Evolutionary conservation across 345 rosid genomes (phyloP), one percentile per base, ranked within the genome.

Genomic region (Pugionium dolabratum): DNA sequence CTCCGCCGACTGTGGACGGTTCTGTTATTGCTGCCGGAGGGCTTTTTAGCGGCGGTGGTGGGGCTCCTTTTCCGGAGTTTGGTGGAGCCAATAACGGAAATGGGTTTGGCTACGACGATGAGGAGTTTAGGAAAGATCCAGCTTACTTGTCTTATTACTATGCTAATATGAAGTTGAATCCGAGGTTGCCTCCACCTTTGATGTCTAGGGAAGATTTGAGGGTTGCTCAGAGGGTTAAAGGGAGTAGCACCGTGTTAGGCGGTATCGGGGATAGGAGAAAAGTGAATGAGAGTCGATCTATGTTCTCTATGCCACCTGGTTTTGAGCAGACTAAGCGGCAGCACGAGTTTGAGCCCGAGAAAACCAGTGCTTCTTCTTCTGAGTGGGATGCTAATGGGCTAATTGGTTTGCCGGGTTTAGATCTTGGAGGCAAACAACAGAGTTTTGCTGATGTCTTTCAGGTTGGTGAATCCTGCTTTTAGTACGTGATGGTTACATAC

Each of bases 181-280:
- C 18, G 18, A 18, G 18, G 18, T 18, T 18, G 18, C 18, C 18
- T 18, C 18, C 18, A 18, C 18, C 18, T 18, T 18, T 18, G 18
- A 18, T 18, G 18, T 18, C 18, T 18, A 18, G 18, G 18, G 18
- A 18, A 18, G 18, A 18, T 18, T 18, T 18, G 18, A 18, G 18
- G 18, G 18, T 18, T 0, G 18, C 18, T 18, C 18, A 18, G 73
- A 85, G 91, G 75, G 66, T 88, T 70, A 79, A 78, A 32, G 84
- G 81, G 25, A 73, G 79, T 33, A 78, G 60, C 26, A 76, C 74
- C 2, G 74, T 69, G 9, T 68, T 65, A 6, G 78, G 77, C 33
- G 86, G 82, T 75, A 79, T 85, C 60, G 91, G 86, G 34, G 91
- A 88, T 61, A 70, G 86, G 76, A 75, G 87, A 60, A 82, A 75